Base-by-base conservation (phyloP, 108 stramenopile species). In the Conticribra guillardii region DNA sequence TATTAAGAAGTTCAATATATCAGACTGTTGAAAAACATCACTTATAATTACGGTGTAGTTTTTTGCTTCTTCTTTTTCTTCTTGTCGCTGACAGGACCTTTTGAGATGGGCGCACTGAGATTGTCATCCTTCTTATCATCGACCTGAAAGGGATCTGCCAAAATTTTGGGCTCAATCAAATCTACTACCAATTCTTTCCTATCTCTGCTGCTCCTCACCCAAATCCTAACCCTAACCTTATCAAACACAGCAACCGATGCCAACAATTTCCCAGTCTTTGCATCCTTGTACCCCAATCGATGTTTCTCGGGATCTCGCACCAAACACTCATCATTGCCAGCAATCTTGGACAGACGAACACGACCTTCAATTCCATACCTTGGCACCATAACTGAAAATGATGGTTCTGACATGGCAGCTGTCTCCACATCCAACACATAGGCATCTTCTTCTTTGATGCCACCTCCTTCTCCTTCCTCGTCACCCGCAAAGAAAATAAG, bases 301-400 rank as follows among this genome's bases (percentile, higher is more conserved):
- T 92, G 87, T 44, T 84, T 70, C 21, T 87, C 84, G 2, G 84
- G 79, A 54, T 89, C 68, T 4, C 94, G 83, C 5, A 67, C 31
- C 17, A 94, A 62, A 46, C 61, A 73, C 18, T 87, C 73, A 37
- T 77, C 80, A 32, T 88, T 74, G 0, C 37, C 55, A 23, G 67
- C 44, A n/a, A 82, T 66, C 28, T 87, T 62, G 1, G 87, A 54
- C 26, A 97, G 60, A 18, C 73, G 61, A 28, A 97, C 87, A 16
- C 83, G 71, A 15, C 97, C 98, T 84, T 99, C 99, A 56, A 99
- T 97, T n/a, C 99, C 99, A 82, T 95, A 99, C 37, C 94, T 76
- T 4, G 97, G 98, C 21, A 99, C 97, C 60, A 99, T 93, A 23
- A 99, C 97, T 4, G 69, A 79, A 28, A 98, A 74, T 15, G 86